Conservation (phyloP, 441 rosid genomes). For the Gossypium lobatum region DNA sequence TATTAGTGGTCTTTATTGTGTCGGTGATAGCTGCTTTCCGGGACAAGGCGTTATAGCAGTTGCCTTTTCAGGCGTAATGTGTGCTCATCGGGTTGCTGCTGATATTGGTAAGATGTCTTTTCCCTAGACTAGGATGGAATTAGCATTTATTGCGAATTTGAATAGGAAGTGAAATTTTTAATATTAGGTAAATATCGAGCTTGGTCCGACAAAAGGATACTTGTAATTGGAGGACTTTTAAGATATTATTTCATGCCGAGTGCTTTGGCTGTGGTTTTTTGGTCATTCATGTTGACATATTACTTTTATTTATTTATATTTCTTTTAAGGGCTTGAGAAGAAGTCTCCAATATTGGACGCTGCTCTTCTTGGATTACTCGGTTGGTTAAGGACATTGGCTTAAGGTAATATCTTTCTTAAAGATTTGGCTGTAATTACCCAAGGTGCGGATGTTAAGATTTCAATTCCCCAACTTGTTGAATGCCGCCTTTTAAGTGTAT, state of each 20-base stretch:
- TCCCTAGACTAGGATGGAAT: slow-evolving; percentile 8
- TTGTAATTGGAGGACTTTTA: background rate
- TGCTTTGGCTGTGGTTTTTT: background rate
- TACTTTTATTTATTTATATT: background rate
- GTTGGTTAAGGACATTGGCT: slow-evolving; percentile 35
- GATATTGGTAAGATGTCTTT: slow-evolving; percentile 65
- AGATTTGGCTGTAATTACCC: background rate
- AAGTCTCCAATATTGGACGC: slow-evolving; percentile 46
- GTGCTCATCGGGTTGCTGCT: slow-evolving; percentile 97
- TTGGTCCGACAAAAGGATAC: background rate
- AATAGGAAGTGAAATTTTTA: background rate
- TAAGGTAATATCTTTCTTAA: slow-evolving; percentile 21
- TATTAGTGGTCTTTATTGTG: slow-evolving; percentile 75
- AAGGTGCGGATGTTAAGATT: background rate
- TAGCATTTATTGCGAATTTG: slow-evolving; percentile 5
- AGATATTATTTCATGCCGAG: background rate
- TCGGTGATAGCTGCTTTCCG: slow-evolving; percentile 97
- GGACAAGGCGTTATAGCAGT: slow-evolving; percentile 97
- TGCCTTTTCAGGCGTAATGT: slow-evolving; percentile 93
- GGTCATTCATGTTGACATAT: background rate
- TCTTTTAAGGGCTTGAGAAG: slow-evolving; percentile 52
- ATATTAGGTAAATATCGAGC: no score
- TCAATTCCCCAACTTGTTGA: background rate
- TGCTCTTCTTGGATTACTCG: background rate
- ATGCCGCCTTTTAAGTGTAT: background rate